Evolutionary conservation across 2,329 filamentous ascomycete species (phyloP).

Genomic region (Ophiocordyceps polyrhachis-furcata): DNA sequence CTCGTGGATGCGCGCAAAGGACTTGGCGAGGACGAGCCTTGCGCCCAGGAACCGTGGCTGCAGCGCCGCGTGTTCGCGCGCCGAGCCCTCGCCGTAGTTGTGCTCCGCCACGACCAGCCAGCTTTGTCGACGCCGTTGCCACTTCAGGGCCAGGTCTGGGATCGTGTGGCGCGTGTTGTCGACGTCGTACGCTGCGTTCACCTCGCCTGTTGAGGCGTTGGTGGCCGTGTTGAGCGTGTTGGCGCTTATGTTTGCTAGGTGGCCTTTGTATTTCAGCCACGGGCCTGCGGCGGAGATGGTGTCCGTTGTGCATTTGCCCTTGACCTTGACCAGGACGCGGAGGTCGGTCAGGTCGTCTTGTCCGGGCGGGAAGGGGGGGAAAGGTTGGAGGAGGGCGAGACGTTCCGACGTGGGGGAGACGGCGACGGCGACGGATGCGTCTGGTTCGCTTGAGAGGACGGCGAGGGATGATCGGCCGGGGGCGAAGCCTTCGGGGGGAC

Average conservation of each 20-base stretch:
- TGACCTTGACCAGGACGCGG: constrained; percentile 84
- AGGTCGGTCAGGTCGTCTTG: constrained; percentile 53
- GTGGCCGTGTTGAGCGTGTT: constrained; percentile 94
- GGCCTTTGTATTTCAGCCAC: constrained; percentile 98
- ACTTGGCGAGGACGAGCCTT: constrained; percentile 67
- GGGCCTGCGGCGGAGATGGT: constrained; percentile 94
- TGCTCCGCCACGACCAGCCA: constrained; percentile 96
- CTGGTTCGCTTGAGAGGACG: constrained; percentile 52
- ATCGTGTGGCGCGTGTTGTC: constrained; percentile 61
- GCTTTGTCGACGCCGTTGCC: constrained; percentile 55
- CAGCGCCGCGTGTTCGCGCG: constrained; percentile 74
- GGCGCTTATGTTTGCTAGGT: constrained; percentile 90
- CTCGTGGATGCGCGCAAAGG: constrained; percentile 83
- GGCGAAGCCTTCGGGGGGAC: constrained; percentile 49
- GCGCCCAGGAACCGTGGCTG: constrained; percentile 84
- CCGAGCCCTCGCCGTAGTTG: constrained; percentile 88
- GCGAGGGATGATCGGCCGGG: constrained; percentile 57
- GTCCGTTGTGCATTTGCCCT: constrained; percentile 96
- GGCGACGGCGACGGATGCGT: constrained; percentile 50
- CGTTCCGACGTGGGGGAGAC: constrained; percentile 80
- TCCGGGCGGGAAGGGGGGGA: constrained; percentile 73
- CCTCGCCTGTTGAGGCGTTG: constrained; percentile 81
- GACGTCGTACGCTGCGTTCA: constrained; percentile 79
- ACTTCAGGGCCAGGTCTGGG: constrained; percentile 68
- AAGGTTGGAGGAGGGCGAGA: constrained; percentile 80